These are phyloP conservation scores for Capsicum pubescens DNA, from an alignment of 257 asterid genomes.

Conservation along the genomic window DNA sequence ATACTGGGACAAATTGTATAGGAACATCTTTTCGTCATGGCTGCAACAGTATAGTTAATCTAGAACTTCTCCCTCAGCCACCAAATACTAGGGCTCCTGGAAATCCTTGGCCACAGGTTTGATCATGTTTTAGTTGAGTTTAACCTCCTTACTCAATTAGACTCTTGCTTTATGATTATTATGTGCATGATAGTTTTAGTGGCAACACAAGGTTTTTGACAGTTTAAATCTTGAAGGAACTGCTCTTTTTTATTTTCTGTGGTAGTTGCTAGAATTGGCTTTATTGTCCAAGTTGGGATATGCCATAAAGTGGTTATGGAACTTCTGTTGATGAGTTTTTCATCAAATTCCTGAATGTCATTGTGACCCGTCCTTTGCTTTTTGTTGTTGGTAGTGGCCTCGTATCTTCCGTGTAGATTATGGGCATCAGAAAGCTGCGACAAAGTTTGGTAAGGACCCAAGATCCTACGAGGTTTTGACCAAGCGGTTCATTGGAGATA, in stretches of 20 bases:
- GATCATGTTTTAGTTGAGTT: too few species aligned
- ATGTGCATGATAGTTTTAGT: background rate
- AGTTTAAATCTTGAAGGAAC: background rate
- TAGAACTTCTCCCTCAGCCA: constrained; percentile 96
- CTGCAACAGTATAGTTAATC: constrained; percentile 71
- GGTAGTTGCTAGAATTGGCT: background rate
- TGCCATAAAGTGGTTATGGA: too few species aligned
- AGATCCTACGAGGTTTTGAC: constrained; percentile 94
- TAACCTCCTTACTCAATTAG: too few species aligned
- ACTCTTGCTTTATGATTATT: too few species aligned
- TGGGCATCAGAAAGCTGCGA: constrained; percentile 93
- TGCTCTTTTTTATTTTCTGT: background rate
- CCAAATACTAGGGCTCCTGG: constrained; percentile 41
- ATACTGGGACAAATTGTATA: constrained; percentile 96
- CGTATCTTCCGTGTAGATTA: constrained; percentile 91
- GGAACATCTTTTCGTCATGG: constrained; percentile 97
- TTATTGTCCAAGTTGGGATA: background rate
- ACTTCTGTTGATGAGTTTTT: too few species aligned
- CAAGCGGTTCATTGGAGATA: constrained; percentile 84
- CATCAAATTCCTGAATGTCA: too few species aligned
- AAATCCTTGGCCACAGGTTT: too few species aligned
- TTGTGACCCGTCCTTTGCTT: background rate
- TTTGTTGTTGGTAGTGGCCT: constrained; percentile 72
- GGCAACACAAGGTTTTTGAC: background rate
- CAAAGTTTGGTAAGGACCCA: constrained; percentile 95